Conservation (phyloP, 2,329 filamentous ascomycete species). For the Pestalotiopsis sp. region DNA sequence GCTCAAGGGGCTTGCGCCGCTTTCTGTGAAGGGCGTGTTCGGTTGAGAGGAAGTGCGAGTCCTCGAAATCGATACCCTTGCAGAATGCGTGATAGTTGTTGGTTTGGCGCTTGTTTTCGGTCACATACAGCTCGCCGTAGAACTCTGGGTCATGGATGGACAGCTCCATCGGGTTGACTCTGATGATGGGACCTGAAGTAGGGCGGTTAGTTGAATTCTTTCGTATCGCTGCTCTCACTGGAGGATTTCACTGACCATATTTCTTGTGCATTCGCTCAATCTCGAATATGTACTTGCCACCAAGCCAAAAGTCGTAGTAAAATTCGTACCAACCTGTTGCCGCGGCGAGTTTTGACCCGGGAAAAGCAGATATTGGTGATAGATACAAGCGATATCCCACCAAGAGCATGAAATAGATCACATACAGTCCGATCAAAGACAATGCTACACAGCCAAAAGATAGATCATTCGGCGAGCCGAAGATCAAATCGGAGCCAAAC, state of each 20-base stretch:
- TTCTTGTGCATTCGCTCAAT: conserved; percentile 16
- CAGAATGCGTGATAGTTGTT: conserved; percentile 13
- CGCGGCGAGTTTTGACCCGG: neutral
- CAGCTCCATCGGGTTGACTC: conserved; percentile 17
- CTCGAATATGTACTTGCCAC: neutral
- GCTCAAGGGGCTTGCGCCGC: conserved; percentile 17
- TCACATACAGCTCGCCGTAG: conserved; percentile 14
- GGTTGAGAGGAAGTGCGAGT: conserved; percentile 8
- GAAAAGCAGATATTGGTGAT: neutral
- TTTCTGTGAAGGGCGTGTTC: conserved; percentile 15
- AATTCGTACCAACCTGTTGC: conserved; percentile 3
- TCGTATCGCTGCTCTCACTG: neutral
- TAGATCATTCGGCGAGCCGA: neutral
- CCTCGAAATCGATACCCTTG: conserved; percentile 11
- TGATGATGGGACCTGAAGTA: conserved; percentile 17
- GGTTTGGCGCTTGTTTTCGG: conserved; percentile 15
- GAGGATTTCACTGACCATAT: conserved; percentile 14
- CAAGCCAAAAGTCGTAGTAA: neutral
- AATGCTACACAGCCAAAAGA: neutral
- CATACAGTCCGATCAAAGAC: neutral
- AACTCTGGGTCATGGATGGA: conserved; percentile 6
- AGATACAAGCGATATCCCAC: neutral
- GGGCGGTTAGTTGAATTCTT: neutral
- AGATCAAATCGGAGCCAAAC: neutral
- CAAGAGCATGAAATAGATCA: neutral